Conservation (phyloP, 805 yeast species). For the Cyberlindnera americana region DNA sequence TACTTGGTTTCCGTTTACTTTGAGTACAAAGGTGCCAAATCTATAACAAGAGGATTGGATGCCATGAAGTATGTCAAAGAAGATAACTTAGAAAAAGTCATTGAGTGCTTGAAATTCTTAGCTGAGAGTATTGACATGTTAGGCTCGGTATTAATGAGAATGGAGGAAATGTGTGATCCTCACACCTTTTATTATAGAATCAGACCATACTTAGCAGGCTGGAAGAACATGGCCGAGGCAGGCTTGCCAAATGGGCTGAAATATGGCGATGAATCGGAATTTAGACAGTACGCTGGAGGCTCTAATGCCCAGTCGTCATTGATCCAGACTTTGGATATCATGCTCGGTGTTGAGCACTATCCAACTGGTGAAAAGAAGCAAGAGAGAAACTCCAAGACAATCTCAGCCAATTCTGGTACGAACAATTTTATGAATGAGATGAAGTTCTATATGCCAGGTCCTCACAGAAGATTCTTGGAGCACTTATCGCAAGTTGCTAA, state of each 20-base stretch:
- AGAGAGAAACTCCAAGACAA: conserved; percentile 16
- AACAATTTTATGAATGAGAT: conserved; percentile 72
- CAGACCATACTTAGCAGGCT: conserved; percentile 90
- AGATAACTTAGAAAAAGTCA: conserved; percentile 40
- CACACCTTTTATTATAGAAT: conserved; percentile 83
- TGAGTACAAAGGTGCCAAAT: conserved; percentile 76
- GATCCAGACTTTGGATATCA: conserved; percentile 79
- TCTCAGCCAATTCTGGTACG: conserved; percentile 29
- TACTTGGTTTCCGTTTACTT: conserved; percentile 84
- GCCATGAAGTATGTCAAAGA: conserved; percentile 56
- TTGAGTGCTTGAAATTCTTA: conserved; percentile 49
- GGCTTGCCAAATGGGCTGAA: conserved; percentile 78
- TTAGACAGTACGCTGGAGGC: conserved; percentile 75
- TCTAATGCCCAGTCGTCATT: conserved; percentile 91
- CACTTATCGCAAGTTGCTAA: conserved; percentile 55
- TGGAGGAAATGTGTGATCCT: conserved; percentile 95
- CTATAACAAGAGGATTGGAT: conserved; percentile 62
- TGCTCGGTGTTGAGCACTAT: conserved; percentile 71
- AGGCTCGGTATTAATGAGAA: conserved; percentile 67
- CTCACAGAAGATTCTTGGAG: conserved; percentile 70
- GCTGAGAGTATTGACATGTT: conserved; percentile 75
- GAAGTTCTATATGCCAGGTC: conserved; percentile 88
- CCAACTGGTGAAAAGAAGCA: conserved; percentile 61
- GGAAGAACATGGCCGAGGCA: conserved; percentile 86
- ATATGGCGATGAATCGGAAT: conserved; percentile 63